These are phyloP conservation scores for Linnemannia schmuckeri DNA, from an alignment of 192 early-diverging fungal genomes.

Conservation along the genomic window DNA sequence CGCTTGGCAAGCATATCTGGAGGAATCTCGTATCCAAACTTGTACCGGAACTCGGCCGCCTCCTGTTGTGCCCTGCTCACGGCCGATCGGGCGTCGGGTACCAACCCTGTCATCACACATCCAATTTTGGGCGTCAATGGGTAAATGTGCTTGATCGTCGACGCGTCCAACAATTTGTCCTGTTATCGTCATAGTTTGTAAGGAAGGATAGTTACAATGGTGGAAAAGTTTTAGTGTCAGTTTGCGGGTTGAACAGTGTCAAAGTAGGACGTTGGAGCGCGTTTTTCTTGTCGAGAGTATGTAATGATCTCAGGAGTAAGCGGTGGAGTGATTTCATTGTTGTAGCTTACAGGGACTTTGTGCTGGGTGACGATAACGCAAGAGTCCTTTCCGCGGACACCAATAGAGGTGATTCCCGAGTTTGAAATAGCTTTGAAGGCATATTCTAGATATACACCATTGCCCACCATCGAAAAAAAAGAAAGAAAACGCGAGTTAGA, in stretches of 20 bases:
- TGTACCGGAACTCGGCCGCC: constrained; percentile 98
- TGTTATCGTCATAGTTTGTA: constrained; percentile 25
- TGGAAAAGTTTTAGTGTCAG: not conserved
- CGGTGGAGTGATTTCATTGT: not conserved
- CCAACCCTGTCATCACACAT: constrained; percentile 98
- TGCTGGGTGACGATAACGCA: constrained; percentile 97
- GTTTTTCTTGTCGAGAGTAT: not conserved
- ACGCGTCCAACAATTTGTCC: constrained; percentile 97
- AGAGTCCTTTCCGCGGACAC: constrained; percentile 95
- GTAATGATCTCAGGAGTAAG: not conserved
- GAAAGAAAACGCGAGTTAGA: not conserved
- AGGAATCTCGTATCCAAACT: constrained; percentile 98
- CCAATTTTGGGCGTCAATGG: constrained; percentile 93
- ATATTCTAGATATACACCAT: constrained; percentile 80
- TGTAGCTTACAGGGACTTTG: constrained; percentile 84
- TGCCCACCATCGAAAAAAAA: not conserved
- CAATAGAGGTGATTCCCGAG: constrained; percentile 94
- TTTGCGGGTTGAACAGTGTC: not conserved
- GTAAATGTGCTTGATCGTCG: constrained; percentile 94
- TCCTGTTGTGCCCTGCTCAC: constrained; percentile 94
- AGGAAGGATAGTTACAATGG: not conserved
- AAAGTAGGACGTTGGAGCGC: not conserved
- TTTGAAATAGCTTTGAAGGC: constrained; percentile 99
- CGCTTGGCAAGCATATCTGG: constrained; percentile 97
- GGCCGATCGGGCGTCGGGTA: constrained; percentile 95